These are phyloP conservation scores for Closterium sp. DNA, from an alignment of 139 green algal genomes.

Conservation along the genomic window DNA sequence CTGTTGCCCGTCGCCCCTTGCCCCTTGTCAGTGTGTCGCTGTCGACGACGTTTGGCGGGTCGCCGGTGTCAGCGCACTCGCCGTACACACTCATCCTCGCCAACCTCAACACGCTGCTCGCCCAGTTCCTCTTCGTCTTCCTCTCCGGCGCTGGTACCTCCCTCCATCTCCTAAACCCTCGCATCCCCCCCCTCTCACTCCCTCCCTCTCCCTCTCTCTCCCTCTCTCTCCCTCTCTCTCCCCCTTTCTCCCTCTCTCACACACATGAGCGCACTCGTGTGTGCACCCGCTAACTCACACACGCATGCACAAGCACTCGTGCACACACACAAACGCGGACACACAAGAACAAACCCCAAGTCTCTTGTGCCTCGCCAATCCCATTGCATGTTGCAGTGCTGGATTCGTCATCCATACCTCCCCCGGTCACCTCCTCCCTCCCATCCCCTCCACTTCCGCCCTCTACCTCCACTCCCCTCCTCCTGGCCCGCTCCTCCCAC, in stretches of 20 bases:
- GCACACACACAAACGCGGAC: too few species aligned
- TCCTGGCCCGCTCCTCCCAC: too few species aligned
- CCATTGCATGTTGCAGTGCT: too few species aligned
- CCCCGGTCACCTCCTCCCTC: too few species aligned
- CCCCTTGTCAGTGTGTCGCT: constrained; percentile 9
- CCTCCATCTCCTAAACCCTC: neutral
- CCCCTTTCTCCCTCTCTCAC: neutral
- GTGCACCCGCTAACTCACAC: too few species aligned
- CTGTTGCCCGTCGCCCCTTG: neutral
- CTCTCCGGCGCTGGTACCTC: constrained; percentile 38
- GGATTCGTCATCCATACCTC: neutral
- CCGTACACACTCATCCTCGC: constrained; percentile 33
- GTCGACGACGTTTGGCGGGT: constrained; percentile 44
- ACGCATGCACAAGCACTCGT: too few species aligned
- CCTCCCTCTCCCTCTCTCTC: neutral
- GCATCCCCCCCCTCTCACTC: neutral
- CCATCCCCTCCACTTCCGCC: too few species aligned
- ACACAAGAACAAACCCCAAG: too few species aligned
- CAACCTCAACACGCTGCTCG: constrained; percentile 45
- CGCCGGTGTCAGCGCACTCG: constrained; percentile 26
- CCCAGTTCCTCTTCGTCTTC: constrained; percentile 48
- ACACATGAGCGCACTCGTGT: too few species aligned
- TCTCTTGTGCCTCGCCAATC: too few species aligned
- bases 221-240: neutral
- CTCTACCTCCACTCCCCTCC: neutral